These are phyloP conservation scores for Solioccasus polychromus DNA, from an alignment of 768 basidiomycete species.

Conservation along the genomic window DNA sequence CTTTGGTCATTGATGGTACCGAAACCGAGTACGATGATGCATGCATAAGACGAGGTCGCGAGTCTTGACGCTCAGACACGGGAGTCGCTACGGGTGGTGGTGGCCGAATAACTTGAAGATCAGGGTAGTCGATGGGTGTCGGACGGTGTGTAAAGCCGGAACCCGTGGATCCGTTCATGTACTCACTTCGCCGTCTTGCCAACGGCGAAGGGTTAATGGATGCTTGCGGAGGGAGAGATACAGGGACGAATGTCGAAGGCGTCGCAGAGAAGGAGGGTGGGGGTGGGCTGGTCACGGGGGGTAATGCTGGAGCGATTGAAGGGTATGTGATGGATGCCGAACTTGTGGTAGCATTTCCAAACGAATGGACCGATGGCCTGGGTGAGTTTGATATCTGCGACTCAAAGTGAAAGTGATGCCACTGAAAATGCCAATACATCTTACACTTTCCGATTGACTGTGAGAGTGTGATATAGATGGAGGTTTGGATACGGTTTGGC, in stretches of 20 bases:
- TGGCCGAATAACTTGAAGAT: slow-evolving; percentile 66
- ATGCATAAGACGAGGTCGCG: slow-evolving; percentile 51
- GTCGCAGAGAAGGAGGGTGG: slow-evolving; percentile 41
- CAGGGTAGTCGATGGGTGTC: slow-evolving; percentile 74
- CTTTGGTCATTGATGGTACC: slow-evolving; percentile 13
- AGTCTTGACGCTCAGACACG: slow-evolving; percentile 72
- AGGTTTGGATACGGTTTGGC: slow-evolving; percentile 42
- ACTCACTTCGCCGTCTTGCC: slow-evolving; percentile 71
- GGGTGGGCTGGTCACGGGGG: slow-evolving; percentile 35
- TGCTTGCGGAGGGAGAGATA: slow-evolving; percentile 75
- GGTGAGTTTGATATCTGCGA: slow-evolving; percentile 36
- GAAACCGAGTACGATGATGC: slow-evolving; percentile 35
- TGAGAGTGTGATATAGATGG: slow-evolving; percentile 47
- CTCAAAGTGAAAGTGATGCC: slow-evolving; percentile 13
- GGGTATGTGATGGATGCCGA: slow-evolving; percentile 54
- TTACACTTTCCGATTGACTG: slow-evolving; percentile 51
- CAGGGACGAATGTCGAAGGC: slow-evolving; percentile 36
- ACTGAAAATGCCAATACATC: slow-evolving; percentile 10
- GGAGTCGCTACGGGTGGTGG: slow-evolving; percentile 78
- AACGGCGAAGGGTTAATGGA: slow-evolving; percentile 79
- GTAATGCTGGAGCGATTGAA: slow-evolving; percentile 39
- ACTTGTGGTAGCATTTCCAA: slow-evolving; percentile 36
- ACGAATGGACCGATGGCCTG: slow-evolving; percentile 32
- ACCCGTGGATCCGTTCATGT: slow-evolving; percentile 70
- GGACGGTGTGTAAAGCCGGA: slow-evolving; percentile 44